These are phyloP conservation scores for Albugo laibachii DNA, from an alignment of 352 stramenopile species.

Conservation along the genomic window DNA sequence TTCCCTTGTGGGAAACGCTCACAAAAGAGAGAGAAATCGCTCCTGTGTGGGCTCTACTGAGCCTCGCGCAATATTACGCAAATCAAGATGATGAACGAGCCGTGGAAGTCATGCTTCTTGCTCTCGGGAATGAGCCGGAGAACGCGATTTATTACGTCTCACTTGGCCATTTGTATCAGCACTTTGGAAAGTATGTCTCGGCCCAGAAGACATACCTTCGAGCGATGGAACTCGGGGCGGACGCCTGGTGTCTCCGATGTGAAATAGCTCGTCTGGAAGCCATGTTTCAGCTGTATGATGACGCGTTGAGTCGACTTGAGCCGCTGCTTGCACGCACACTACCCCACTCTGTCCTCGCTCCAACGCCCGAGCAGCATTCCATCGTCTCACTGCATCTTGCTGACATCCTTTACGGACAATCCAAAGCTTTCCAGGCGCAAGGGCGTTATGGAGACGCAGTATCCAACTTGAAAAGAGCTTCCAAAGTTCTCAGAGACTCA, in stretches of 20 bases:
- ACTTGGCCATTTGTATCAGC: conserved; percentile 58
- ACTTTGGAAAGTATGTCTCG: conserved; percentile 60
- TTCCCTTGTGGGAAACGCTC: conserved; percentile 35
- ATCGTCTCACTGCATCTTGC: conserved; percentile 37
- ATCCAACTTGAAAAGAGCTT: conserved; percentile 37
- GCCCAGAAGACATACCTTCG: conserved; percentile 64
- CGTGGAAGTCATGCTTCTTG: conserved; percentile 45
- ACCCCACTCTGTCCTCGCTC: conserved; percentile 5
- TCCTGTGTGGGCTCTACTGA: conserved; percentile 51
- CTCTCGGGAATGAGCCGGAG: conserved; percentile 46
- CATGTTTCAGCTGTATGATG: conserved; percentile 37
- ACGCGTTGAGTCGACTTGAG: conserved; percentile 39
- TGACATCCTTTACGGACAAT: conserved; percentile 54
- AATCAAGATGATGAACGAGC: conserved; percentile 40
- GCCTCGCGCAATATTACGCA: conserved; percentile 46
- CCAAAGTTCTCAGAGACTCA: conserved; percentile 14
- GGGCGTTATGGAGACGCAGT: conserved; percentile 50
- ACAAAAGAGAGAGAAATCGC: conserved; percentile 21
- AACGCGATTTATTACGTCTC: conserved; percentile 47
- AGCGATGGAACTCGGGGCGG: conserved; percentile 46
- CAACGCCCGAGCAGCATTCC: not conserved
- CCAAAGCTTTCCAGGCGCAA: conserved; percentile 50
- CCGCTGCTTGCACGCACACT: conserved; percentile 9
- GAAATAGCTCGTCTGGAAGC: conserved; percentile 68
- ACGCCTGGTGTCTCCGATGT: conserved; percentile 42